Conservation (phyloP, 306 rosid genomes). For the Erythrophleum fordii region DNA sequence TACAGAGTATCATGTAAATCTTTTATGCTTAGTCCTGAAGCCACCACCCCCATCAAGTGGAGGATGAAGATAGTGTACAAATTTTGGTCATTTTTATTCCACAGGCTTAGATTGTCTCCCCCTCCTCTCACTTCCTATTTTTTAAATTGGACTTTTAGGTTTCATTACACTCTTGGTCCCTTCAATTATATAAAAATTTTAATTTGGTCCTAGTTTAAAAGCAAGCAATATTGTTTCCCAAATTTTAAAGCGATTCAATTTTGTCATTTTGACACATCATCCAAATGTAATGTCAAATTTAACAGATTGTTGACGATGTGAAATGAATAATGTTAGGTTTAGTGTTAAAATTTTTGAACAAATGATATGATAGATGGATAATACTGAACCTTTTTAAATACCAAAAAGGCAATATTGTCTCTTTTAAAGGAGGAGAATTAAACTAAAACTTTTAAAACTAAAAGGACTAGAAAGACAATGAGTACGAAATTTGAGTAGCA, state of each 20-base stretch:
- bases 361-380: neutral
- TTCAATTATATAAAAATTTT: neutral
- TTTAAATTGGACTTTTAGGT: neutral
- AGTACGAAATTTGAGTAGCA: neutral
- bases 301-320: neutral
- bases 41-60: neutral
- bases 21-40: neutral
- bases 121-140: neutral
- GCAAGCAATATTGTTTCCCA: too few relatives aligned
- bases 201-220: neutral
- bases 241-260: neutral
- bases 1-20: constrained; percentile 41
- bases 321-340: neutral
- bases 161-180: neutral
- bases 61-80: neutral
- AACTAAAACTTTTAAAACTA: neutral
- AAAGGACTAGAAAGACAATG: too few relatives aligned
- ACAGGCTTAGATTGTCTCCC: neutral
- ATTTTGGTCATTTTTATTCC: neutral
- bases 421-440: neutral
- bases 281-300: neutral
- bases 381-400: neutral
- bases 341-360: neutral
- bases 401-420: neutral
- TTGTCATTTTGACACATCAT: neutral